Conservation (phyloP, 805 yeast genomes). For the Wickerhamiella lipophila region DNA sequence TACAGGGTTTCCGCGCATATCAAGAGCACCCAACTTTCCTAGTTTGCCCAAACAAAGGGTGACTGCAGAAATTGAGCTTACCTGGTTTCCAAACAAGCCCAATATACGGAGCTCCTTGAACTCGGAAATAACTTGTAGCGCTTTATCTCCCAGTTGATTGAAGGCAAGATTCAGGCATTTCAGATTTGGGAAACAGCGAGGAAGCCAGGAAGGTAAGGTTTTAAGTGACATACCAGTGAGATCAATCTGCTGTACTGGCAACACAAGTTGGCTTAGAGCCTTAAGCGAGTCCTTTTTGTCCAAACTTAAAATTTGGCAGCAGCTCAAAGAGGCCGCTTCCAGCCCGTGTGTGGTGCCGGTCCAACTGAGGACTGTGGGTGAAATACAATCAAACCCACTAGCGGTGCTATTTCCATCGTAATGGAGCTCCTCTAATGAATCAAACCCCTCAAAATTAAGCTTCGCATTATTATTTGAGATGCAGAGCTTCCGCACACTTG, state of each 20-base stretch:
- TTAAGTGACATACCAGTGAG: slow-evolving; percentile 13
- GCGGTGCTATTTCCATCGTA: slow-evolving; percentile 20
- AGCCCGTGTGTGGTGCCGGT: slow-evolving; percentile 4
- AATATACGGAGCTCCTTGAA: slow-evolving; percentile 19
- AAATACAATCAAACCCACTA: slow-evolving; percentile 11
- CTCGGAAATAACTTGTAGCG: slow-evolving; percentile 9
- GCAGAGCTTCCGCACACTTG: slow-evolving; percentile 16
- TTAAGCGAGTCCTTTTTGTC: slow-evolving; percentile 7
- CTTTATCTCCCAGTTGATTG: slow-evolving; percentile 17
- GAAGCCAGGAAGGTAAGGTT: slow-evolving; percentile 17
- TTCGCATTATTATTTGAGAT: slow-evolving; percentile 17
- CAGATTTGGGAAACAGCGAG: slow-evolving; percentile 18
- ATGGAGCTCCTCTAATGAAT: slow-evolving; percentile 16
- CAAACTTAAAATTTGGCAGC: slow-evolving; percentile 14
- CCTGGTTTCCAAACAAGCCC: slow-evolving; percentile 18
- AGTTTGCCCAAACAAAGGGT: slow-evolving; percentile 8
- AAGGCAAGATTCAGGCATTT: slow-evolving; percentile 18
- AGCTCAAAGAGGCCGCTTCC: slow-evolving; percentile 10
- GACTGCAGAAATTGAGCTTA: slow-evolving; percentile 9
- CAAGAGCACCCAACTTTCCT: slow-evolving; percentile 16
- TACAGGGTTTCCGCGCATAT: slow-evolving; percentile 16
- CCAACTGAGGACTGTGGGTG: slow-evolving; percentile 19
- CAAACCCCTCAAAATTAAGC: slow-evolving; percentile 19
- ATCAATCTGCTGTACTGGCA: slow-evolving; percentile 21
- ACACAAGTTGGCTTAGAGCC: not conserved